Conservation (phyloP, 2,329 filamentous ascomycete genomes). For the Fusarium acutatum region DNA sequence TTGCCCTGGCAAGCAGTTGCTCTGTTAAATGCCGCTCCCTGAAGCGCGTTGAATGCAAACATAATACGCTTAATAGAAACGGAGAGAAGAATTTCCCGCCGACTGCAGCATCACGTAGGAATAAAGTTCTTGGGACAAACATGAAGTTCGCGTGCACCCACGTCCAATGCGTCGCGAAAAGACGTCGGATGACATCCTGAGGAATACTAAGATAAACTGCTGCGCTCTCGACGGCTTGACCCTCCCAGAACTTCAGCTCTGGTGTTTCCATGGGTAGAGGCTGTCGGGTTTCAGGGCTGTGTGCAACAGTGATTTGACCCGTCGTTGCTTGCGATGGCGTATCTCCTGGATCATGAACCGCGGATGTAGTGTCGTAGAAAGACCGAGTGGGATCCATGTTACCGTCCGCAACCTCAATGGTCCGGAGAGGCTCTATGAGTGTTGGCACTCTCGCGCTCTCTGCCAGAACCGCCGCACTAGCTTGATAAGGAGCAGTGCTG, state of each 20-base stretch:
- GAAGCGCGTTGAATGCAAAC: not conserved
- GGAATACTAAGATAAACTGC: not conserved
- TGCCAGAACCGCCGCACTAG: accelerated
- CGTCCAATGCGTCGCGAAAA: not conserved
- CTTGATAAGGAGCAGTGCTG: not conserved
- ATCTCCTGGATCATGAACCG: not conserved
- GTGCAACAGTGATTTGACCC: not conserved
- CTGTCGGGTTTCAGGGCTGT: not conserved
- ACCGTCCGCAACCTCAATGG: not conserved
- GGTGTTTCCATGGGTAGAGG: not conserved
- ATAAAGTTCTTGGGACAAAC: not conserved
- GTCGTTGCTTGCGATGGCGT: not conserved
- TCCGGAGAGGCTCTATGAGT: not conserved
- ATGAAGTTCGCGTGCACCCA: not conserved
- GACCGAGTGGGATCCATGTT: not conserved
- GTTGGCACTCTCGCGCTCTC: accelerated
- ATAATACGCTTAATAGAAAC: not conserved
- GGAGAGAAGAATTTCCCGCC: not conserved
- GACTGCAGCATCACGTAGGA: not conserved
- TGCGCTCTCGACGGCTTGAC: not conserved
- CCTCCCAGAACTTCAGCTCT: not conserved
- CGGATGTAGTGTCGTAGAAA: not conserved
- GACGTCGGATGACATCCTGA: not conserved
- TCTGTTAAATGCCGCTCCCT: not conserved
- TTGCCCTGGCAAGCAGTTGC: not conserved